phyloP scores from a whole-genome alignment of 108 stramenopile genomes.

The Nitzschia inconspicua region DNA sequence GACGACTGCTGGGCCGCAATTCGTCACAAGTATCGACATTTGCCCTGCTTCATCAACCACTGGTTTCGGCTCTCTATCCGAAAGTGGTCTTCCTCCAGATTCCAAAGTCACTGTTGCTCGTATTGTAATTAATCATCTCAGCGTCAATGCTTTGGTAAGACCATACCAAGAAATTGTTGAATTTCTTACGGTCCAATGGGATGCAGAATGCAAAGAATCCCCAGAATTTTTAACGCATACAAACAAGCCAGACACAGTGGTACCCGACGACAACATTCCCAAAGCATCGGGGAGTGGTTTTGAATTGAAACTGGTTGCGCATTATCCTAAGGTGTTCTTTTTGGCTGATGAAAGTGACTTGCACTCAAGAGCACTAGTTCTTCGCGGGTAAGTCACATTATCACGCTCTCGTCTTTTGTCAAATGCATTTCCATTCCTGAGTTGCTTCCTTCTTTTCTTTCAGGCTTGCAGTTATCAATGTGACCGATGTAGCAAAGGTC shows the following conservation, averaged over 20 bases:
- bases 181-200: slow-evolving; percentile 44
- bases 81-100: slow-evolving; percentile 9
- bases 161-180: slow-evolving; percentile 43
- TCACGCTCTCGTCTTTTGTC: background rate
- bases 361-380: slow-evolving; percentile 58
- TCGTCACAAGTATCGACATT: slow-evolving; percentile 40
- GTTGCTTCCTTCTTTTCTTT: background rate
- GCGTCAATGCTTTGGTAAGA: slow-evolving; percentile 42
- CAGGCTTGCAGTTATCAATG: slow-evolving; percentile 51
- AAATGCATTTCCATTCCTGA: background rate
- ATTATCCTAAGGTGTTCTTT: slow-evolving; percentile 74
- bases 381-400: slow-evolving; percentile 49
- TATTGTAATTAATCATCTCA: slow-evolving; percentile 49
- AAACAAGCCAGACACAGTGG: background rate
- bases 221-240: background rate
- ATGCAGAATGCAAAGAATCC: background rate
- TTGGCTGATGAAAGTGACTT: slow-evolving; percentile 66
- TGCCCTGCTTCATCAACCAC: slow-evolving; percentile 20
- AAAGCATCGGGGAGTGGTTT: slow-evolving; percentile 13
- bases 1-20: slow-evolving; percentile 31
- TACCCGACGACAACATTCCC: background rate
- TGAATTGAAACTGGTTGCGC: slow-evolving; percentile 50
- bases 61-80: slow-evolving; percentile 1
- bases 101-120: slow-evolving; percentile 29
- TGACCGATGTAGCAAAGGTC: slow-evolving; percentile 20